A percentile compares a stretch with the other conserved stretches of the same genome.
These are phyloP conservation scores for Stentor coeruleus DNA, from an alignment of 73 alveolate genomes.

Conservation along the genomic window DNA sequence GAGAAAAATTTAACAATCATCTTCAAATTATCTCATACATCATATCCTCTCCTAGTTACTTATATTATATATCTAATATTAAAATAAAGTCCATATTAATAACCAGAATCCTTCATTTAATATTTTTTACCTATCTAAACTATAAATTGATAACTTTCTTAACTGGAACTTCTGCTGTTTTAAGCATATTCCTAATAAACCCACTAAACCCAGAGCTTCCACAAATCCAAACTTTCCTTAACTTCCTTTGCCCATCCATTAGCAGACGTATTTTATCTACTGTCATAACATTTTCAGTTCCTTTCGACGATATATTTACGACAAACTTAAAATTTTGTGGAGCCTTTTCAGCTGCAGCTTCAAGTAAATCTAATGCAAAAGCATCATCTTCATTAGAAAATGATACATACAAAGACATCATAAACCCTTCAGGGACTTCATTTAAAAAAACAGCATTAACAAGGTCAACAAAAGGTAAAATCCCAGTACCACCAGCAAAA, in stretches of 20 bases:
- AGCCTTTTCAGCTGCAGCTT: background rate
- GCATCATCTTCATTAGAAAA: background rate
- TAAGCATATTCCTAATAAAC: background rate
- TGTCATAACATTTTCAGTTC: background rate
- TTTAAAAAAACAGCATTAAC: background rate
- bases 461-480: background rate
- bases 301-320: background rate
- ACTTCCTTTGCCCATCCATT: background rate
- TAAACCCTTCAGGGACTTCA: slow-evolving; percentile 2
- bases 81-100: too few species aligned
- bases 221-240: background rate
- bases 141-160: too few species aligned
- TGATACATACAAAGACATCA: background rate
- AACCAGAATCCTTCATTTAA: too few species aligned
- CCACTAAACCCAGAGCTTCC: background rate
- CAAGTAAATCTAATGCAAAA: background rate
- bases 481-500: background rate
- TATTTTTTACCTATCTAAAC: too few species aligned
- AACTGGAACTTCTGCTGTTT: too few species aligned
- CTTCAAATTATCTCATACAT: too few species aligned
- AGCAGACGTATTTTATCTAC: too few species aligned
- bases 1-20: too few species aligned
- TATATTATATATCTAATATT: too few species aligned
- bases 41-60: too few species aligned
- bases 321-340: too few species aligned